phyloP scores from a whole-genome alignment of 352 stramenopile genomes.

The Phytophthora podocarpi region DNA sequence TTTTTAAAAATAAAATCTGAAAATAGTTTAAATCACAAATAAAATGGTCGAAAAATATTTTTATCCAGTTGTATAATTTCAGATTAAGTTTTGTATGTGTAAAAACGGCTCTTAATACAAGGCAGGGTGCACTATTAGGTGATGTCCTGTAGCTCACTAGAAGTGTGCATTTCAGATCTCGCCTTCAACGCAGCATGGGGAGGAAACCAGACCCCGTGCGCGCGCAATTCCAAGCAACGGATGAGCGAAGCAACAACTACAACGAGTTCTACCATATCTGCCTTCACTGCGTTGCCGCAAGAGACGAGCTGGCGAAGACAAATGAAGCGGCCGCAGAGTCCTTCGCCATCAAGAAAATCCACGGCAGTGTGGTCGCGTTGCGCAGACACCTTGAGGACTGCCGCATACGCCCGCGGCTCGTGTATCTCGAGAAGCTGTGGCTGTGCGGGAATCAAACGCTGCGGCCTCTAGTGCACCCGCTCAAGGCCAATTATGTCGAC shows the following conservation, averaged over 20 bases:
- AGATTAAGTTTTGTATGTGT: too few species aligned
- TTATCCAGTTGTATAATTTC: too few species aligned
- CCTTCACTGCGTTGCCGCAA: neutral
- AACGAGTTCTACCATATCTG: neutral
- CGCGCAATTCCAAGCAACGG: neutral
- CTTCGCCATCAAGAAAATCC: neutral
- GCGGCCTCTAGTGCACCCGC: too few species aligned
- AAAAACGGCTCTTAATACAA: too few species aligned
- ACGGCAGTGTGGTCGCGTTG: neutral
- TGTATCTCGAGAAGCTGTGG: neutral
- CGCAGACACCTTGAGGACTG: neutral
- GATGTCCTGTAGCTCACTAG: too few species aligned
- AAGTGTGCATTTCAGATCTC: too few species aligned
- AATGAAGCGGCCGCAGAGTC: neutral
- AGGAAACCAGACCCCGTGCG: neutral
- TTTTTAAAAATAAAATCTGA: too few species aligned
- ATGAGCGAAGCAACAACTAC: neutral
- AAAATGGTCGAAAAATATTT: too few species aligned
- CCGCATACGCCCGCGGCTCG: neutral
- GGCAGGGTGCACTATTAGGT: too few species aligned
- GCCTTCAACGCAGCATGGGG: neutral
- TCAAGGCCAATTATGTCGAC: slow-evolving; percentile 13
- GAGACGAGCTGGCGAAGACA: neutral
- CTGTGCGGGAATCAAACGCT: too few species aligned
- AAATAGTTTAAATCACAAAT: too few species aligned